Conservation (phyloP, 2,329 filamentous ascomycete genomes). For the Fulvia fulva region DNA sequence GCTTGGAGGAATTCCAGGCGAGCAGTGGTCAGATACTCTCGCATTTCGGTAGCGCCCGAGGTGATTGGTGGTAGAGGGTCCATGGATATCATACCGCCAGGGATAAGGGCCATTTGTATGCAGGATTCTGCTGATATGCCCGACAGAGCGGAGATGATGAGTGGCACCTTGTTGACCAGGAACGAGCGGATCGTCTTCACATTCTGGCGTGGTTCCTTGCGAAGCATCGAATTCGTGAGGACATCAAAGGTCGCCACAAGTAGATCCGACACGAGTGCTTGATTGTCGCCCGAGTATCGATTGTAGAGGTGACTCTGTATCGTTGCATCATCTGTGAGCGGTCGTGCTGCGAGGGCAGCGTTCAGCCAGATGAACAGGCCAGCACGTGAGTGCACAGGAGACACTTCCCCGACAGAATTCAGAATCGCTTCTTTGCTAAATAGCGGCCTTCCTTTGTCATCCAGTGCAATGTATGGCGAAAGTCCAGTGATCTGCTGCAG, state of each 20-base stretch:
- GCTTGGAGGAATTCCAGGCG: constrained; percentile 83
- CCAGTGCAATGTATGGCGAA: constrained; percentile 62
- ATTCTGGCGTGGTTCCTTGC: constrained; percentile 56
- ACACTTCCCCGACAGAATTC: constrained; percentile 52
- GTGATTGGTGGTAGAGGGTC: constrained; percentile 63
- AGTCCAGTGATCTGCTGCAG: constrained; percentile 27
- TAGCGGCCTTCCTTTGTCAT: constrained; percentile 57
- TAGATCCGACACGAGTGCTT: constrained; percentile 73
- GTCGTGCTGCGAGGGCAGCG: constrained; percentile 73
- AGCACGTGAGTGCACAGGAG: constrained; percentile 69
- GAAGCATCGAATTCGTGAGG: constrained; percentile 79
- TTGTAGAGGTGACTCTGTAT: constrained; percentile 79
- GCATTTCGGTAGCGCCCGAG: constrained; percentile 52
- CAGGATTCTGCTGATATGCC: constrained; percentile 60
- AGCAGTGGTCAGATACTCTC: constrained; percentile 61
- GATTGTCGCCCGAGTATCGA: constrained; percentile 78
- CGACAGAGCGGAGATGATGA: constrained; percentile 57
- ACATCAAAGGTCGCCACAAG: constrained; percentile 87
- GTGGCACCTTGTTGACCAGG: constrained; percentile 69
- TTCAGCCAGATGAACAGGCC: constrained; percentile 84
- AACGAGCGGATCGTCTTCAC: constrained; percentile 80
- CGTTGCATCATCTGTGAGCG: constrained; percentile 74
- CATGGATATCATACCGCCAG: constrained; percentile 54
- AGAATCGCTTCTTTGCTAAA: constrained; percentile 58
- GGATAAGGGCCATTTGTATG: constrained; percentile 61